Evolutionary conservation across 441 rosid species (phyloP).

Genomic region (Geranium incanum): DNA sequence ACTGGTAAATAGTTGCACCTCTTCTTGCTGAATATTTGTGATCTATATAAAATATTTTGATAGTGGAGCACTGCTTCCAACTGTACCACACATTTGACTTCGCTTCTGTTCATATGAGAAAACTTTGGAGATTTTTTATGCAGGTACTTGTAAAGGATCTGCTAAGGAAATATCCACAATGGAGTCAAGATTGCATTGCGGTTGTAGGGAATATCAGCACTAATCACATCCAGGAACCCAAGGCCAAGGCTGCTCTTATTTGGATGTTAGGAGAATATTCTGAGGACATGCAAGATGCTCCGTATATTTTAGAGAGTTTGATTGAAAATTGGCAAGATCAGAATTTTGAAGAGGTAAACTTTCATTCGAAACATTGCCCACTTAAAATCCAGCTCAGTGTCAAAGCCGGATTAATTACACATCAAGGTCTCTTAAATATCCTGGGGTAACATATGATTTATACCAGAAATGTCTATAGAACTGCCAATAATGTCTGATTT

Average conservation of each 20-base stretch:
- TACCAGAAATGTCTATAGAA: neutral
- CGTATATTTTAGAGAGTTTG: constrained; percentile 77
- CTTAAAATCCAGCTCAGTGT: neutral
- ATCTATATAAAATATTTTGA: constrained; percentile 6
- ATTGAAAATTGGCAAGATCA: constrained; percentile 89
- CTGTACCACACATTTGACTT: neutral
- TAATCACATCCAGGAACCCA: constrained; percentile 79
- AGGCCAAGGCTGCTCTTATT: constrained; percentile 93
- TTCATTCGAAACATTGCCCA: constrained; percentile 12
- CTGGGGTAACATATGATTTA: neutral
- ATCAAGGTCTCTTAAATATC: neutral
- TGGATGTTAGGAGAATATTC: constrained; percentile 99
- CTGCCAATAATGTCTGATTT: neutral
- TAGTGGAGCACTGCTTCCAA: neutral
- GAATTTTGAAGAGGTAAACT: constrained; percentile 63
- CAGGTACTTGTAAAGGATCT: constrained; percentile 98
- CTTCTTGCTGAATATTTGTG: constrained; percentile 10
- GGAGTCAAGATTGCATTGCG: constrained; percentile 99
- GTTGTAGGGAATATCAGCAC: constrained; percentile 97
- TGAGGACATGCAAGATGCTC: constrained; percentile 93
- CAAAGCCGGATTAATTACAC: neutral
- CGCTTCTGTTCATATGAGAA: constrained; percentile 12
- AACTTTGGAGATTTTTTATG: constrained; percentile 18
- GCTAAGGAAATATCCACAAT: constrained; percentile 91
- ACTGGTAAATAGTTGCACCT: constrained; percentile 43